Percentiles rank a stretch among this genome's conserved stretches.
Evolutionary conservation across 208 protist species (phyloP).

Genomic region (Acanthamoeba lenticulata): DNA sequence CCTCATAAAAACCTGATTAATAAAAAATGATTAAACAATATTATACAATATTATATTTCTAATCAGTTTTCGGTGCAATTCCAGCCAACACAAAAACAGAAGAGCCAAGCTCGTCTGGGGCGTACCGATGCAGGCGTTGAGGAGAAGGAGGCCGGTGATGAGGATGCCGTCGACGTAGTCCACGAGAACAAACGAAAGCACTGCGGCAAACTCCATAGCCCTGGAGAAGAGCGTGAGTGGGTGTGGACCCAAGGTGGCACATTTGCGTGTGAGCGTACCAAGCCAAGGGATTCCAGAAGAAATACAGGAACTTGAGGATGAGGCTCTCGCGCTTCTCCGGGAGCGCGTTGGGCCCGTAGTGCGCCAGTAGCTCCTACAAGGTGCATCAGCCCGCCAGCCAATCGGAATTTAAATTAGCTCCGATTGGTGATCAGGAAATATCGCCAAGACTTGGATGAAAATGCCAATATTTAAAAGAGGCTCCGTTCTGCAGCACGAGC

Average conservation of each 20-base stretch:
- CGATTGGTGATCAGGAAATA: no score
- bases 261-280: constrained; percentile 42
- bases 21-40: no score
- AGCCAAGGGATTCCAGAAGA: constrained; percentile 81
- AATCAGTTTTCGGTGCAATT: no score
- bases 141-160: neutral
- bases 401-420: no score
- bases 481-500: no score
- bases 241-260: neutral
- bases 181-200: constrained; percentile 42
- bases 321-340: constrained; percentile 68
- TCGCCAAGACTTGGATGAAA: no score
- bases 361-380: neutral
- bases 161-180: constrained; percentile 58
- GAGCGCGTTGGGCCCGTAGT: constrained; percentile 78
- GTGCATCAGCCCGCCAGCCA: no score
- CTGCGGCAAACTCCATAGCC: constrained; percentile 50
- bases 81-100: no score
- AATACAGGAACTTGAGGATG: constrained; percentile 63
- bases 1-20: constrained; percentile 90
- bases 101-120: constrained; percentile 15
- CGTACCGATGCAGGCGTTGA: constrained; percentile 84
- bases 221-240: neutral
- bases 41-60: no score
- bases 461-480: no score